A percentile compares a stretch with the other conserved stretches of the same genome.
phyloP scores from a whole-genome alignment of 2,329 filamentous ascomycete species.

The Phialophora verrucosa region DNA sequence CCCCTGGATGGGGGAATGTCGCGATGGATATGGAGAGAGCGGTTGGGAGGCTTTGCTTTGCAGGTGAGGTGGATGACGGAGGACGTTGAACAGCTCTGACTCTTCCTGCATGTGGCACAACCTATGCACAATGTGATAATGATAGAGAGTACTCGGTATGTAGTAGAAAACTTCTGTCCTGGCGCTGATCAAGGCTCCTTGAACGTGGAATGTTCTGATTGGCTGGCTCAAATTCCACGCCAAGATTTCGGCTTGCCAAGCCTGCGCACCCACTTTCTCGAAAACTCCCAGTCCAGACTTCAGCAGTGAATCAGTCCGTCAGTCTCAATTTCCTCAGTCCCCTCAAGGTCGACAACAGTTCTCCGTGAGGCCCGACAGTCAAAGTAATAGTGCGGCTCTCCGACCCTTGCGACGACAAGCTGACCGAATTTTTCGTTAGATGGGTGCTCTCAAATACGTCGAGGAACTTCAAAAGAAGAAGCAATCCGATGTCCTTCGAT shows the following conservation, averaged over 20 bases:
- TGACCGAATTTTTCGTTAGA: constrained; percentile 56
- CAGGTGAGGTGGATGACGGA: constrained; percentile 7
- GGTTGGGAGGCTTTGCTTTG: constrained; percentile 28
- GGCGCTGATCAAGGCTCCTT: not conserved
- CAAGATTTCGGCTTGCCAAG: constrained; percentile 34
- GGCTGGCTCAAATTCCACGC: constrained; percentile 4
- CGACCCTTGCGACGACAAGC: not conserved
- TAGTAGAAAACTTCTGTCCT: not conserved
- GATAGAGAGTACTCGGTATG: not conserved
- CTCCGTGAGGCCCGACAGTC: constrained; percentile 34
- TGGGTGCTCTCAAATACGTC: constrained; percentile 99
- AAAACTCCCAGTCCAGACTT: constrained; percentile 16
- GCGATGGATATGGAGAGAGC: constrained; percentile 28
- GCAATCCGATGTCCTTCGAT: constrained; percentile 99
- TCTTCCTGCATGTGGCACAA: not conserved
- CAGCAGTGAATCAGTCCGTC: not conserved
- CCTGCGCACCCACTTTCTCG: constrained; percentile 32
- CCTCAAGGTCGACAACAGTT: constrained; percentile 5
- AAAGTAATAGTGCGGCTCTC: constrained; percentile 25
- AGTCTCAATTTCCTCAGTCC: not conserved
- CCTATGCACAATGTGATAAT: not conserved
- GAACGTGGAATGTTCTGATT: constrained; percentile 9
- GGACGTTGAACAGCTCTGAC: constrained; percentile 6
- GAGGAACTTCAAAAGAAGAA: constrained; percentile 99
- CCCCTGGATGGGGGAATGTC: constrained; percentile 31